Evolutionary conservation across 306 rosid genomes (phyloP).

Genomic region (Morella rubra): DNA sequence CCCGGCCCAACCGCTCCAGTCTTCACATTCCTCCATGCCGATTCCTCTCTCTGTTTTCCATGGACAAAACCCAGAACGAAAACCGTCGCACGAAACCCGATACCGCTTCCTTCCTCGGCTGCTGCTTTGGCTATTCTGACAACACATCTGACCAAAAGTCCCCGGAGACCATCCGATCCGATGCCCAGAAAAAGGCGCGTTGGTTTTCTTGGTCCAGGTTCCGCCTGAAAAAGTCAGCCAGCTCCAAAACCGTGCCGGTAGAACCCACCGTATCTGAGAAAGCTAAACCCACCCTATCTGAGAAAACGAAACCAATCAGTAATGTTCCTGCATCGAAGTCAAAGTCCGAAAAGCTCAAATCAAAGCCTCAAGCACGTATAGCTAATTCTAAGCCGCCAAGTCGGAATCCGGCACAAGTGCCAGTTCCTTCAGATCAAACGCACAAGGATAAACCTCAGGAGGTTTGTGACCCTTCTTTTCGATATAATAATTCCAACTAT

Average conservation of each 20-base stretch:
- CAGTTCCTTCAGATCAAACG: slow-evolving; percentile 29
- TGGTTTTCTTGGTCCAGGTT: slow-evolving; percentile 37
- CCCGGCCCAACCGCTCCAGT: neutral
- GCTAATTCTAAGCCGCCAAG: slow-evolving; percentile 13
- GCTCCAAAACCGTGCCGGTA: slow-evolving; percentile 58
- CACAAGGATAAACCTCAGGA: slow-evolving; percentile 24
- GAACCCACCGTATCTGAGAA: slow-evolving; percentile 32
- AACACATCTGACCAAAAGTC: neutral
- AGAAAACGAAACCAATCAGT: slow-evolving; percentile 9
- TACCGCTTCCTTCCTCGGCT: slow-evolving; percentile 37
- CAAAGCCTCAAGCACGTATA: slow-evolving; percentile 1
- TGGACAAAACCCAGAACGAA: slow-evolving; percentile 48
- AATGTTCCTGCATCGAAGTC: slow-evolving; percentile 35
- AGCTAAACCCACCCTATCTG: slow-evolving; percentile 18
- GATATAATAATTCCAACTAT: no score
- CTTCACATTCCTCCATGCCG: neutral
- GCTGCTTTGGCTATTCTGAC: slow-evolving; percentile 48
- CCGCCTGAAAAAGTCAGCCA: slow-evolving; percentile 25
- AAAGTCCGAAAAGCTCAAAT: slow-evolving; percentile 4
- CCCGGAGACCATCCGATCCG: neutral
- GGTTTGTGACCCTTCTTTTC: slow-evolving; percentile 23
- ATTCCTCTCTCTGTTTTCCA: slow-evolving; percentile 29
- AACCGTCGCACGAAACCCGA: slow-evolving; percentile 22
- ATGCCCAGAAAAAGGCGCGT: slow-evolving; percentile 6
- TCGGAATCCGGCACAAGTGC: slow-evolving; percentile 18